Conservation (phyloP, 805 yeast species). For the Suhomyces vadensis region DNA sequence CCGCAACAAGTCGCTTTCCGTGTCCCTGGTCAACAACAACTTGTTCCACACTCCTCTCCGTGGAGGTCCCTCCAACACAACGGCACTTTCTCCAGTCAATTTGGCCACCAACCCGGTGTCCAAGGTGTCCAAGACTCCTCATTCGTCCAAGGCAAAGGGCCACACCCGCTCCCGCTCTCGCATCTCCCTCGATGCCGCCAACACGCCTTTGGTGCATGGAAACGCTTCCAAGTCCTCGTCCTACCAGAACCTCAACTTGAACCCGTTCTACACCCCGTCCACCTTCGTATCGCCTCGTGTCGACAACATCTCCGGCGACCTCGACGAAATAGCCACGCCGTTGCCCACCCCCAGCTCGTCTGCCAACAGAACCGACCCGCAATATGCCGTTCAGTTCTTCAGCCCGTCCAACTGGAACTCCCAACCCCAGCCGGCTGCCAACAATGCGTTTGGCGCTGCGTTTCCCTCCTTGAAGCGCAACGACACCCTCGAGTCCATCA, state of each 20-base stretch:
- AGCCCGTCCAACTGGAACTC: constrained; percentile 3
- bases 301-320: constrained; percentile 22
- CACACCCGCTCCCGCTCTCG: constrained; percentile 45
- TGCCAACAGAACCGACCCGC: constrained; percentile 4
- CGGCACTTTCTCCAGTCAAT: constrained; percentile 24
- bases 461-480: constrained; percentile 20
- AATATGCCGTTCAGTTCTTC: not conserved
- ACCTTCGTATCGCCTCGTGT: constrained; percentile 45
- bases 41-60: constrained; percentile 39
- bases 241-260: constrained; percentile 16
- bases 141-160: constrained; percentile 24
- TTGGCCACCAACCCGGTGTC: constrained; percentile 14
- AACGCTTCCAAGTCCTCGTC: constrained; percentile 8
- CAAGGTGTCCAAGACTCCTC: constrained; percentile 42
- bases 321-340: constrained; percentile 25
- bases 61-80: constrained; percentile 11
- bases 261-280: constrained; percentile 52
- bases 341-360: constrained; percentile 18
- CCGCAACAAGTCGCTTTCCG: constrained; percentile 36
- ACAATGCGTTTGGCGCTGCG: constrained; percentile 9
- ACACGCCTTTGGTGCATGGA: constrained; percentile 14
- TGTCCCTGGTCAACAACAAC: constrained; percentile 26
- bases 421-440: not conserved
- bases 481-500: constrained; percentile 33
- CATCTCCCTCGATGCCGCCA: constrained; percentile 35